These are phyloP conservation scores for Backusella circina DNA, from an alignment of 192 early-diverging fungal genomes.

Conservation along the genomic window DNA sequence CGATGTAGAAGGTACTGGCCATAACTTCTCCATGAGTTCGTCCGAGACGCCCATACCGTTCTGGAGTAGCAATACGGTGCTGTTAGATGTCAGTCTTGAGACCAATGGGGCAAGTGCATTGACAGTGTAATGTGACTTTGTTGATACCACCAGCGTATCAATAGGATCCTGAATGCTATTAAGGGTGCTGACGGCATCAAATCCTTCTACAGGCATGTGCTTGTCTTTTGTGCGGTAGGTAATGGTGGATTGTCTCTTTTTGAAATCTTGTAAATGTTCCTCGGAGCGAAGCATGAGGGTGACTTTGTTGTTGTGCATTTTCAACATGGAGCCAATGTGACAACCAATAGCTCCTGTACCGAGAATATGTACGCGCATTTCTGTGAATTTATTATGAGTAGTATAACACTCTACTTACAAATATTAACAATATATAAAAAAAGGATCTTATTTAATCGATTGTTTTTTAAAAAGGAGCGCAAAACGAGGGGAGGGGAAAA, in stretches of 20 bases:
- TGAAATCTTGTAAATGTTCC: conserved; percentile 10
- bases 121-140: conserved; percentile 59
- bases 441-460: too few species aligned
- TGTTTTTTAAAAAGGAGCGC: not conserved
- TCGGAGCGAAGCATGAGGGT: conserved; percentile 52
- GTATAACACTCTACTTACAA: too few species aligned
- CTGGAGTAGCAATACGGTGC: conserved; percentile 55
- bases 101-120: conserved; percentile 42
- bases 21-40: conserved; percentile 32
- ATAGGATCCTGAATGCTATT: conserved; percentile 30
- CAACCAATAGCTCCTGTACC: conserved; percentile 72
- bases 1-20: not conserved
- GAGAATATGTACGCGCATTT: conserved; percentile 54
- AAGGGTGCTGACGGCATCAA: not conserved
- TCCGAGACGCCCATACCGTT: conserved; percentile 64
- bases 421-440: too few species aligned
- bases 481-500: not conserved
- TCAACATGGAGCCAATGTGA: conserved; percentile 56
- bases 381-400: too few species aligned
- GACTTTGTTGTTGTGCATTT: conserved; percentile 40
- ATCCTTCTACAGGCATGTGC: not conserved
- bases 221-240: not conserved
- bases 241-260: conserved; percentile 9
- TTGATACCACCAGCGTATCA: conserved; percentile 47
- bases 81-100: conserved; percentile 34